phyloP scores from a whole-genome alignment of 2,329 filamentous ascomycete species.

The Immersiporthe knoxdaviesiana region DNA sequence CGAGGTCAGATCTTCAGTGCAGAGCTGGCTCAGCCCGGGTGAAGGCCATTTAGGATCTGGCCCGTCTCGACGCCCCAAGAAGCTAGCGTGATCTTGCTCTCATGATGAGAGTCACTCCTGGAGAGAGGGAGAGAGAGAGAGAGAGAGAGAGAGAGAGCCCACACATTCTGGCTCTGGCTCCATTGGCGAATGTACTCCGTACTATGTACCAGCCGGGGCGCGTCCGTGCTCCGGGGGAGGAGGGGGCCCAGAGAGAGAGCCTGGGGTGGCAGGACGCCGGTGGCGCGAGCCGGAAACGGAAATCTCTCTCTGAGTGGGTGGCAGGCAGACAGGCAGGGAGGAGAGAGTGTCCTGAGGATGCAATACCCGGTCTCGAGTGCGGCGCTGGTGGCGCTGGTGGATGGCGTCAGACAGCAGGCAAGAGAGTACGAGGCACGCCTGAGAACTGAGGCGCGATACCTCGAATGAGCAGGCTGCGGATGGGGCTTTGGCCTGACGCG shows the following conservation, averaged over 20 bases:
- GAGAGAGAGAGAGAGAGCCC: background rate
- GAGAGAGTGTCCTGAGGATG: slow-evolving; percentile 2
- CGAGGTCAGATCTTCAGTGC: background rate
- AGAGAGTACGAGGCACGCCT: background rate
- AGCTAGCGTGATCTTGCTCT: background rate
- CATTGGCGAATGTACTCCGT: background rate
- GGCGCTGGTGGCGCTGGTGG: slow-evolving; percentile 2
- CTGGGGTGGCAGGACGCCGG: background rate
- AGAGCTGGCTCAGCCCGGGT: background rate
- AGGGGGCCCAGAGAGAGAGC: background rate
- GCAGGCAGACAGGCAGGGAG: background rate
- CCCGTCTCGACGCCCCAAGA: background rate
- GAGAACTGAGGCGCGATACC: slow-evolving; percentile 3
- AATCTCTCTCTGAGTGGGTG: background rate
- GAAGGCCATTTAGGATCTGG: background rate
- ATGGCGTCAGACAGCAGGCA: slow-evolving; percentile 6
- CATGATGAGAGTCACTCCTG: background rate
- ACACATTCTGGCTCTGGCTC: background rate
- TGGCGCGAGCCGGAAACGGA: slow-evolving; percentile 2
- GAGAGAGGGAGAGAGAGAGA: background rate
- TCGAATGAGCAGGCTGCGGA: slow-evolving; percentile 12
- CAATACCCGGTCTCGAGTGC: slow-evolving; percentile 4
- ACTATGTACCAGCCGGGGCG: background rate
- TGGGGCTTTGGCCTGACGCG: slow-evolving; percentile 25
- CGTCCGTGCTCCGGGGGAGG: background rate